Conservation (phyloP, 352 stramenopile genomes). For the Globisporangium irregulare region DNA sequence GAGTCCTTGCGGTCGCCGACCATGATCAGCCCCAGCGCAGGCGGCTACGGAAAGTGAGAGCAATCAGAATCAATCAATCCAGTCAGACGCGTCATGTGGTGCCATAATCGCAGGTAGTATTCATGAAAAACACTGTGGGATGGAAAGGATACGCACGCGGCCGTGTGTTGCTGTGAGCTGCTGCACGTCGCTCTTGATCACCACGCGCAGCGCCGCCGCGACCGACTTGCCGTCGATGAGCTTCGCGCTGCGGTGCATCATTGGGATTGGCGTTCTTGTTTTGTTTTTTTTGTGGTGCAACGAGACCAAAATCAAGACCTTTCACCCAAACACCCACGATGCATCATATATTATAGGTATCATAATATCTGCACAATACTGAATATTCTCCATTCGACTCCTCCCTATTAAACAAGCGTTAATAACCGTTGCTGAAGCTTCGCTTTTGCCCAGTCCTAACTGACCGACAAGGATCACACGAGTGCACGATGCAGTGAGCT, state of each 20-base stretch:
- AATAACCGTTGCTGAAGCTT: no score
- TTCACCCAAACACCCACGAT: no score
- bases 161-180: conserved; percentile 46
- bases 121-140: not conserved
- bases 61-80: not conserved
- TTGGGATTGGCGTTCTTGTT: not conserved
- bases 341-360: no score
- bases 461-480: no score
- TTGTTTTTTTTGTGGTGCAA: not conserved
- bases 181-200: conserved; percentile 60
- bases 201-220: conserved; percentile 54
- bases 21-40: conserved; percentile 97
- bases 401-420: no score
- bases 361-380: no score
- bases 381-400: no score
- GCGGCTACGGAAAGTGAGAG: conserved; percentile 22
- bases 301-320: no score
- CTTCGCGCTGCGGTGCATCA: conserved; percentile 23
- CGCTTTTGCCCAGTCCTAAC: no score
- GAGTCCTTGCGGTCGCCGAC: conserved; percentile 96
- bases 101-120: not conserved
- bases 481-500: no score
- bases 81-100: not conserved
- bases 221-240: conserved; percentile 76
- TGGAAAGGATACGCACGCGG: conserved; percentile 26